Conservation (phyloP, 2,329 filamentous ascomycete species). For the Ceratocystis huliohia region DNA sequence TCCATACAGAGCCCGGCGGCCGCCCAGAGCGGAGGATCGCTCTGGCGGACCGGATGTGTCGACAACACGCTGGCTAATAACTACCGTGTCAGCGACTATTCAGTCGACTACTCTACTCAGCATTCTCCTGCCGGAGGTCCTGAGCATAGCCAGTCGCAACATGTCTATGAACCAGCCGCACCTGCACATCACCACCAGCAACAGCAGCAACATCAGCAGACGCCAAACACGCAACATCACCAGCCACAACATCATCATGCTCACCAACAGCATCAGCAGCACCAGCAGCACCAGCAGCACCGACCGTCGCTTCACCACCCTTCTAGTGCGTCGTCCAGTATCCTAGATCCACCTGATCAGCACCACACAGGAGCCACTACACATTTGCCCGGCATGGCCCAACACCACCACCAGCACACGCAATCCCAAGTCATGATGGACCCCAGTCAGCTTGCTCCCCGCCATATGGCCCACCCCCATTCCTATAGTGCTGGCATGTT, state of each 20-base stretch:
- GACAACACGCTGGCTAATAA: conserved; percentile 60
- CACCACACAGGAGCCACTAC: conserved; percentile 28
- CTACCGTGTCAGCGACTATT: conserved; percentile 61
- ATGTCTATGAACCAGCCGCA: conserved; percentile 44
- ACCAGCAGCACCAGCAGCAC: conserved; percentile 15
- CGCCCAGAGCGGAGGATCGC: conserved; percentile 57
- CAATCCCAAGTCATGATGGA: conserved; percentile 45
- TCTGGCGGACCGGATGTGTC: conserved; percentile 65
- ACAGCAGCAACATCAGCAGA: conserved; percentile 25
- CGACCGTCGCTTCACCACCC: conserved; percentile 32
- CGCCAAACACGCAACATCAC: conserved; percentile 25
- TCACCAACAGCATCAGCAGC: conserved; percentile 22
- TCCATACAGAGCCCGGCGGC: conserved; percentile 50
- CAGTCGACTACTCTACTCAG: conserved; percentile 62
- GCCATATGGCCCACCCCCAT: conserved; percentile 38
- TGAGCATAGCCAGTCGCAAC: conserved; percentile 49
- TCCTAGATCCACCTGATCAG: conserved; percentile 35
- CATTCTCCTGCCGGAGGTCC: conserved; percentile 44
- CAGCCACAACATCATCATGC: conserved; percentile 20
- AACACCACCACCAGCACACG: conserved; percentile 37
- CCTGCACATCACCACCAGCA: conserved; percentile 29
- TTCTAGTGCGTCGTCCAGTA: conserved; percentile 30
- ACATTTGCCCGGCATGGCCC: conserved; percentile 31
- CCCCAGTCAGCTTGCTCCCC: conserved; percentile 37
- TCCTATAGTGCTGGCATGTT: conserved; percentile 39